phyloP scores from a whole-genome alignment of 2,329 filamentous ascomycete genomes.

The Phoma sp. region DNA sequence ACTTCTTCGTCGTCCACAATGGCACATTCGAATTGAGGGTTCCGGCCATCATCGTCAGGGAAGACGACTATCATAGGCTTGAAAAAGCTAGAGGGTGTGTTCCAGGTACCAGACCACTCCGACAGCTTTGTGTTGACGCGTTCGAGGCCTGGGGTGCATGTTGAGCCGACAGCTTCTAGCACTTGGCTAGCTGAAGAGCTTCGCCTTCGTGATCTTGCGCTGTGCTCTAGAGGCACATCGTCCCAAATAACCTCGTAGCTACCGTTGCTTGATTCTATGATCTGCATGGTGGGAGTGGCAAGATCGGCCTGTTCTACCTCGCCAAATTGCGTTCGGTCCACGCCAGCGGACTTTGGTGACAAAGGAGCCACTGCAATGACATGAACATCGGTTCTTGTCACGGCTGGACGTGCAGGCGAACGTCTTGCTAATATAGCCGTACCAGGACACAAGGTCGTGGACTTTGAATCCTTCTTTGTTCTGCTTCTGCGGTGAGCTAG shows the following conservation, averaged over 20 bases:
- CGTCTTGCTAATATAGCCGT: slow-evolving; percentile 26
- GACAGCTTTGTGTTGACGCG: slow-evolving; percentile 42
- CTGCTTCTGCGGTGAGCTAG: background rate
- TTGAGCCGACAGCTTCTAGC: slow-evolving; percentile 23
- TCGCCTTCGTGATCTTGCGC: slow-evolving; percentile 13
- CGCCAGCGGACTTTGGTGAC: background rate
- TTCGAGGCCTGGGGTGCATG: slow-evolving; percentile 31
- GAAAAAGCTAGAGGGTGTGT: slow-evolving; percentile 23
- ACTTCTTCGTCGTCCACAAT: slow-evolving; percentile 34
- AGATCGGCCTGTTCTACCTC: slow-evolving; percentile 10
- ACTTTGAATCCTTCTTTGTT: background rate
- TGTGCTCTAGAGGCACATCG: slow-evolving; percentile 28
- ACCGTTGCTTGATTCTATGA: slow-evolving; percentile 37
- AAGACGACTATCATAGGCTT: slow-evolving; percentile 39
- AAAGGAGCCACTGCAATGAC: slow-evolving; percentile 39
- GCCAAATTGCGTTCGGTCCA: background rate
- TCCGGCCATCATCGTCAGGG: slow-evolving; percentile 32
- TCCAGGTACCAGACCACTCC: slow-evolving; percentile 38
- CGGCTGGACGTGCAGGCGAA: slow-evolving; percentile 33
- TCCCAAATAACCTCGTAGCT: slow-evolving; percentile 45
- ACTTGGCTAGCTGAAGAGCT: slow-evolving; percentile 31
- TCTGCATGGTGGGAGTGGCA: slow-evolving; percentile 45
- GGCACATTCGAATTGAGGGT: slow-evolving; percentile 15
- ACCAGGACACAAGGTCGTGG: slow-evolving; percentile 15
- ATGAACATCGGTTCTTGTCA: slow-evolving; percentile 46